Percentiles rank a stretch among this genome's conserved stretches.
phyloP scores from a whole-genome alignment of 139 green algal species.

The Astrephomene gubernaculifera region DNA sequence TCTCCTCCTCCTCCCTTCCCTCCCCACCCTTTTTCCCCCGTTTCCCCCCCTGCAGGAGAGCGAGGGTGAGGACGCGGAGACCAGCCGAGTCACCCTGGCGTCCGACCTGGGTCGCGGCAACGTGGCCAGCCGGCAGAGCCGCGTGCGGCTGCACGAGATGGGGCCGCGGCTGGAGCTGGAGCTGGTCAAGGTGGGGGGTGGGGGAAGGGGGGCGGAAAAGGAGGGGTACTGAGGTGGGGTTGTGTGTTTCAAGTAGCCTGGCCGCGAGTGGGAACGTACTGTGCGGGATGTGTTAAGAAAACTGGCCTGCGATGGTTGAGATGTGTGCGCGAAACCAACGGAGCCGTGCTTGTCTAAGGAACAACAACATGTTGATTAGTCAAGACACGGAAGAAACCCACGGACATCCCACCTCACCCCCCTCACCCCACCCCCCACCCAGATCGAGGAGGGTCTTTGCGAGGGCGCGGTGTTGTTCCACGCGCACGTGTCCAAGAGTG shows the following conservation, averaged over 20 bases:
- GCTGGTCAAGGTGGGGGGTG: conserved; percentile 89
- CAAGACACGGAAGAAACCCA: no score
- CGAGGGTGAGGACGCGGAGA: conserved; percentile 86
- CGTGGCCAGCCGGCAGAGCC: conserved; percentile 62
- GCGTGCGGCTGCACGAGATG: conserved; percentile 87
- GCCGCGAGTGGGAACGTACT: no score
- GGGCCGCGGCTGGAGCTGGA: conserved; percentile 93
- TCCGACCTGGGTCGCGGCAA: conserved; percentile 67
- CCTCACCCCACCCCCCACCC: not conserved
- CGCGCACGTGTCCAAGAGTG: conserved; percentile 76
- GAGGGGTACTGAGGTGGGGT: not conserved
- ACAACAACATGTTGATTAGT: no score
- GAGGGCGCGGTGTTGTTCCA: conserved; percentile 93
- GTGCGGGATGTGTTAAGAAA: no score
- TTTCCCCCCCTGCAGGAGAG: conserved; percentile 73
- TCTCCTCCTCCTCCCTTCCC: not conserved
- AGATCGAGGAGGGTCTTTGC: conserved; percentile 94
- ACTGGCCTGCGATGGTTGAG: no score
- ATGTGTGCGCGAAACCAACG: no score
- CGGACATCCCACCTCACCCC: no score
- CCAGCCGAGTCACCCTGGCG: conserved; percentile 71
- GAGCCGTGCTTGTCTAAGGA: no score
- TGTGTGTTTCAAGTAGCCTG: no score
- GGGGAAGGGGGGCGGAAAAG: not conserved
- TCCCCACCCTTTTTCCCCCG: not conserved